Percentiles rank a stretch among this genome's conserved stretches.
Conservation (phyloP, 2,329 filamentous ascomycete genomes). For the Fusarium lateritium region DNA sequence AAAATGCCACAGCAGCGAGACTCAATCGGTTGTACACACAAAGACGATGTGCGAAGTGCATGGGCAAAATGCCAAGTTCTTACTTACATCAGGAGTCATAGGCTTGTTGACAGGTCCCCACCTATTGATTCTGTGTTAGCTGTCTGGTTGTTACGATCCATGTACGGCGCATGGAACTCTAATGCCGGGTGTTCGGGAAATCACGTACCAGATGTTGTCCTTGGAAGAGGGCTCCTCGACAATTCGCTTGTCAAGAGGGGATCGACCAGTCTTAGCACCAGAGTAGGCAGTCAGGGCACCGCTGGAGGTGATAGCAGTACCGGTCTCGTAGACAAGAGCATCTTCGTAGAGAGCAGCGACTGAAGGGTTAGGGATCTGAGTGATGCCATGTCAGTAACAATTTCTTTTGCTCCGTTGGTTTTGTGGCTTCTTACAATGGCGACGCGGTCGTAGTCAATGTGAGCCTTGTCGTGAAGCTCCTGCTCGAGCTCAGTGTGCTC, state of each 20-base stretch:
- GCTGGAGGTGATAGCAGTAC: constrained; percentile 95
- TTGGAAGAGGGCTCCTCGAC: constrained; percentile 92
- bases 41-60: constrained; percentile 11
- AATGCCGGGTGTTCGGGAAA: constrained; percentile 24
- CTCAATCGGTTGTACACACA: constrained; percentile 11
- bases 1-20: constrained; percentile 19
- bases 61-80: constrained; percentile 25
- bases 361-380: constrained; percentile 87
- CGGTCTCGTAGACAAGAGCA: constrained; percentile 96
- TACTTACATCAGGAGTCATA: constrained; percentile 90
- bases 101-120: constrained; percentile 99
- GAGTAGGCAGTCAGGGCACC: constrained; percentile 98
- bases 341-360: constrained; percentile 98
- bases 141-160: constrained; percentile 38
- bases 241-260: constrained; percentile 96
- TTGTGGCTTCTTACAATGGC: constrained; percentile 81
- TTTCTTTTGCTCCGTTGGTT: not conserved
- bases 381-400: constrained; percentile 25
- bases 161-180: constrained; percentile 28
- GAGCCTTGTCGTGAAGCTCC: constrained; percentile 95
- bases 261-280: constrained; percentile 97
- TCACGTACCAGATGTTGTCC: constrained; percentile 84
- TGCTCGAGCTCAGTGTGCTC: constrained; percentile 98
- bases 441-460: constrained; percentile 99
- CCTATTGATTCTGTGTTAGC: constrained; percentile 57